phyloP scores from a whole-genome alignment of 208 protist species.

The Leishmania aethiopica region DNA sequence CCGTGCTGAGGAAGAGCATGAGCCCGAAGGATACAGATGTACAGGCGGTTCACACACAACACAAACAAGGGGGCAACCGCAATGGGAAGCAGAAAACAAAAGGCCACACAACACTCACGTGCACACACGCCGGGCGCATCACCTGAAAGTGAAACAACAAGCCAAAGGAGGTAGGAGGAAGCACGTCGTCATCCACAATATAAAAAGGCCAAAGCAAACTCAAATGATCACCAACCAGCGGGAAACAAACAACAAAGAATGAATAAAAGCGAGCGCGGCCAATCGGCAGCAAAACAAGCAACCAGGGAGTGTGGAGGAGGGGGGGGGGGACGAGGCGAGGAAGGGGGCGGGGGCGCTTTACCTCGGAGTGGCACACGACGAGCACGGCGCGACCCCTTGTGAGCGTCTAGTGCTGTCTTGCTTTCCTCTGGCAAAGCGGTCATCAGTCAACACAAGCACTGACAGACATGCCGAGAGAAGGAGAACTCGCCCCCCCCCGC shows the following conservation, averaged over 20 bases:
- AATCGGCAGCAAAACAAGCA: background rate
- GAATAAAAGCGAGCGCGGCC: background rate
- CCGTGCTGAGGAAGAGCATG: background rate
- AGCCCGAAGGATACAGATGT: background rate
- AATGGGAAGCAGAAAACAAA: background rate
- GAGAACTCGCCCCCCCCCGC: background rate
- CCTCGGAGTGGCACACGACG: background rate
- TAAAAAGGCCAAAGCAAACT: background rate
- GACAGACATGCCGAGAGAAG: background rate
- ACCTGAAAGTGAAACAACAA: background rate
- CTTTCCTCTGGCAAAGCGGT: background rate
- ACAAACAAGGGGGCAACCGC: background rate
- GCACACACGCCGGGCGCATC: background rate
- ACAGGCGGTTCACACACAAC: background rate
- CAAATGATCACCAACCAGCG: too few species aligned
- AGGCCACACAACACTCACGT: background rate
- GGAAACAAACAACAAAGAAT: background rate
- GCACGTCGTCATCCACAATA: background rate
- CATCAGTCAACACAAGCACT: background rate
- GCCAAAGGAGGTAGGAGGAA: background rate
- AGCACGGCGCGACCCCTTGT: background rate
- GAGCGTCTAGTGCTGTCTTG: background rate
- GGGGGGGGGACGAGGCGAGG: too few species aligned
- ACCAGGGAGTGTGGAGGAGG: background rate
- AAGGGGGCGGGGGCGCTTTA: background rate